Conservation (phyloP, 495 filamentous ascomycete genomes). For the Bryoglossum gracile region DNA sequence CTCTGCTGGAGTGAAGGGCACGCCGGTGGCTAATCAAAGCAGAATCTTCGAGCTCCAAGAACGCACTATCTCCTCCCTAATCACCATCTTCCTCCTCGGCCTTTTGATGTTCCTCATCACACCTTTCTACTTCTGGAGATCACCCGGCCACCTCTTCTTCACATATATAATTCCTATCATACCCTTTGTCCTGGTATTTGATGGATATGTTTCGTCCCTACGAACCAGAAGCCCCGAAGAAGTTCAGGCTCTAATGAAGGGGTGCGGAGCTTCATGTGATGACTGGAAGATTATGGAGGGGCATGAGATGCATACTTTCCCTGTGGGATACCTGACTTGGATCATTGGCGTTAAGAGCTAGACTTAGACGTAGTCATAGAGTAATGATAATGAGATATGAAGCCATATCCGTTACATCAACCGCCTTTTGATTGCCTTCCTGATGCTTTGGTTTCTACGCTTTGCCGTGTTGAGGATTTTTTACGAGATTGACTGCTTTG, state of each 20-base stretch:
- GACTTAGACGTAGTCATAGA: not conserved
- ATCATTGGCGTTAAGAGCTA: constrained; percentile 30
- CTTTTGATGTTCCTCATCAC: constrained; percentile 46
- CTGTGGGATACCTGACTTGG: constrained; percentile 43
- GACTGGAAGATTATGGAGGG: constrained; percentile 52
- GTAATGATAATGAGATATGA: not conserved
- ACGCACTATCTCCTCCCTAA: constrained; percentile 43
- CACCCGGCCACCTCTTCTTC: constrained; percentile 50
- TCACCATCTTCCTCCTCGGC: constrained; percentile 48
- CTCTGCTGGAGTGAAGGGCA: constrained; percentile 2
- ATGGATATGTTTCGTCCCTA: constrained; percentile 58
- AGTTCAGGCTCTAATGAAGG: constrained; percentile 47
- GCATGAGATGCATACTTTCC: constrained; percentile 39
- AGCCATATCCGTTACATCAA: not conserved
- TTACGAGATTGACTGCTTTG: too few species aligned
- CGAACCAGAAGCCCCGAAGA: constrained; percentile 59
- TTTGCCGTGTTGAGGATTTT: too few species aligned
- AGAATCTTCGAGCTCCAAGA: constrained; percentile 70
- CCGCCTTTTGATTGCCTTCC: too few species aligned
- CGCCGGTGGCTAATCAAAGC: not conserved
- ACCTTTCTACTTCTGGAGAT: constrained; percentile 54
- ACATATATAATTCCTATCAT: constrained; percentile 58
- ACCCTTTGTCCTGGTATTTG: constrained; percentile 56
- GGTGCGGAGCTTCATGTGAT: constrained; percentile 36
- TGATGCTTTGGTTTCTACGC: too few species aligned